Conservation (phyloP, 495 filamentous ascomycete genomes). For the Xylaria curta region DNA sequence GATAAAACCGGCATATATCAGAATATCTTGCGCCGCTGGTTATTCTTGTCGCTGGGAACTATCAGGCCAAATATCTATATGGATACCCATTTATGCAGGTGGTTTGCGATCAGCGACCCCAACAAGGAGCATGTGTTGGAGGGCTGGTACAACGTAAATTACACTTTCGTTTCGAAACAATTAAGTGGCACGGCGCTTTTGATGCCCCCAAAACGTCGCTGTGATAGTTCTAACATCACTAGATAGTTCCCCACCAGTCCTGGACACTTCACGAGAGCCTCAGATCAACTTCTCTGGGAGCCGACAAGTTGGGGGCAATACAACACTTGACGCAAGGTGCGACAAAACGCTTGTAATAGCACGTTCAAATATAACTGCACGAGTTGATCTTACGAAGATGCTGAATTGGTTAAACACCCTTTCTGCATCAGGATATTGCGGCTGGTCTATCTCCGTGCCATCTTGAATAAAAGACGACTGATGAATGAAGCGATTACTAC, state of each 20-base stretch:
- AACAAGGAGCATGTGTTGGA: neutral
- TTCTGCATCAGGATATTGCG: neutral
- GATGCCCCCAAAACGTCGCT: neutral
- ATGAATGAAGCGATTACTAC: neutral
- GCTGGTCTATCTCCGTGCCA: constrained; percentile 4
- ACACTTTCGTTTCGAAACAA: neutral
- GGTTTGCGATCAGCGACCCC: neutral
- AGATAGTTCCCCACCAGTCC: neutral
- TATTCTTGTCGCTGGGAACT: neutral
- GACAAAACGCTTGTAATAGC: neutral
- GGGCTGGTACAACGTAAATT: neutral
- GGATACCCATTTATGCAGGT: neutral
- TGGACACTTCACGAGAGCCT: neutral
- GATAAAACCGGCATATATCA: neutral
- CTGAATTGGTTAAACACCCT: neutral
- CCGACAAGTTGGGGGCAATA: neutral
- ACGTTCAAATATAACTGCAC: neutral
- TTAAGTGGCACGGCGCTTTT: neutral
- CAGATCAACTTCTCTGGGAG: neutral
- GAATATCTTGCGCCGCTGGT: neutral
- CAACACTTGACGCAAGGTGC: neutral
- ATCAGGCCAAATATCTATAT: neutral
- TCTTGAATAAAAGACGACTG: neutral
- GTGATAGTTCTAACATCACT: neutral
- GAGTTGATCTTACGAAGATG: neutral